Percentiles rank a stretch among this genome's conserved stretches.
Evolutionary conservation across 352 stramenopile species (phyloP).

Genomic region (Globisporangium parvum): DNA sequence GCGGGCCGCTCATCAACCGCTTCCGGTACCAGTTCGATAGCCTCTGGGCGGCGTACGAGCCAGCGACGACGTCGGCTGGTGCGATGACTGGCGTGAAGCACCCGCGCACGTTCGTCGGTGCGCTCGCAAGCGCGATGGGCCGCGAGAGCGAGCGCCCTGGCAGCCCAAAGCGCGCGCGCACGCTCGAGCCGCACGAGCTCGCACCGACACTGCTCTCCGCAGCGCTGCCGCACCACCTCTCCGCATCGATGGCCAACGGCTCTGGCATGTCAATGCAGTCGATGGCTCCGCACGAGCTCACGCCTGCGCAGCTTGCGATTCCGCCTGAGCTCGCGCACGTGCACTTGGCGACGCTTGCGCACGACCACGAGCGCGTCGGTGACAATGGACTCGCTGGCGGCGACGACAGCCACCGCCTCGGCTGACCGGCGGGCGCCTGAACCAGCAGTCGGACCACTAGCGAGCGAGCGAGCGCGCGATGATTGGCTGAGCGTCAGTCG

Average conservation of each 20-base stretch:
- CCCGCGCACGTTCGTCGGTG: not conserved
- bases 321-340: conserved; percentile 1
- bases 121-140: too few relatives aligned
- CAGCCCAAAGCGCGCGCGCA: not conserved
- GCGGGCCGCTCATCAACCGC: conserved; percentile 38
- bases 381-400: not conserved
- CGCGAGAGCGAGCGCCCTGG: not conserved
- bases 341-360: not conserved
- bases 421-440: too few relatives aligned
- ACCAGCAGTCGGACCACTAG: too few relatives aligned
- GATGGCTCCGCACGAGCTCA: not conserved
- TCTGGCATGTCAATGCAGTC: not conserved
- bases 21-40: conserved; percentile 51
- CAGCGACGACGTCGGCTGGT: not conserved
- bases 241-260: not conserved
- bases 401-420: not conserved
- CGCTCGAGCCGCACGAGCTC: not conserved
- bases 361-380: not conserved
- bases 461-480: too few relatives aligned
- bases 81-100: not conserved
- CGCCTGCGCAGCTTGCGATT: conserved; percentile 2
- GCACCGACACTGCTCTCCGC: not conserved
- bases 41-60: conserved; percentile 44
- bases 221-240: not conserved
- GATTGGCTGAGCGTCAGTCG: too few relatives aligned